Evolutionary conservation across 768 basidiomycete genomes (phyloP).

Genomic region (Mycena haematopus): DNA sequence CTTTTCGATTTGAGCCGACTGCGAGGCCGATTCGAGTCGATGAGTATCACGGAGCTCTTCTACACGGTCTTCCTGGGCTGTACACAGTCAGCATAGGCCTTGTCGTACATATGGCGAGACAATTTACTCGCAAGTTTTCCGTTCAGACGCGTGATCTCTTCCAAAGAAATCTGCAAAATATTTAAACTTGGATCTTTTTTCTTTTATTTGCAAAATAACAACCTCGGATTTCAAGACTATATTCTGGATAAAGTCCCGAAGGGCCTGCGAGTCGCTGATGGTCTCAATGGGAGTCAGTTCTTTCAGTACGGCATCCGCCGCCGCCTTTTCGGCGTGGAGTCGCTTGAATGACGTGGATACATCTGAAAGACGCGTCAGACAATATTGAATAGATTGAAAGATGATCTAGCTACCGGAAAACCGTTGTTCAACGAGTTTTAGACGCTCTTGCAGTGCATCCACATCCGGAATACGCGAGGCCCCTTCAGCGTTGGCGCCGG

Average conservation of each 20-base stretch:
- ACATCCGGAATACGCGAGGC: constrained; percentile 38
- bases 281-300: constrained; percentile 76
- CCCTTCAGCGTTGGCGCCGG: constrained; percentile 1
- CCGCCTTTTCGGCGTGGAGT: constrained; percentile 73
- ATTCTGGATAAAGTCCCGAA: constrained; percentile 77
- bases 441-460: constrained; percentile 66
- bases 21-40: constrained; percentile 78
- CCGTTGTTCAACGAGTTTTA: constrained; percentile 78
- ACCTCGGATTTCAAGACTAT: constrained; percentile 76
- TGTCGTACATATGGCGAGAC: background rate
- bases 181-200: constrained; percentile 4
- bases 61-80: constrained; percentile 85
- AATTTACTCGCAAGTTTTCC: constrained; percentile 73
- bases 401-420: constrained; percentile 61
- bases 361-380: constrained; percentile 50
- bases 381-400: background rate
- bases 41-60: constrained; percentile 89
- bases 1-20: constrained; percentile 73
- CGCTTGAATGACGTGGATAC: constrained; percentile 80
- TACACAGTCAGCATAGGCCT: constrained; percentile 15
- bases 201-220: constrained; percentile 31
- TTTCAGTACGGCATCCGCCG: constrained; percentile 69
- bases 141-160: constrained; percentile 80
- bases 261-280: constrained; percentile 64
- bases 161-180: constrained; percentile 61